Conservation (phyloP, 2,329 filamentous ascomycete species). For the Cladorrhinum sp. region DNA sequence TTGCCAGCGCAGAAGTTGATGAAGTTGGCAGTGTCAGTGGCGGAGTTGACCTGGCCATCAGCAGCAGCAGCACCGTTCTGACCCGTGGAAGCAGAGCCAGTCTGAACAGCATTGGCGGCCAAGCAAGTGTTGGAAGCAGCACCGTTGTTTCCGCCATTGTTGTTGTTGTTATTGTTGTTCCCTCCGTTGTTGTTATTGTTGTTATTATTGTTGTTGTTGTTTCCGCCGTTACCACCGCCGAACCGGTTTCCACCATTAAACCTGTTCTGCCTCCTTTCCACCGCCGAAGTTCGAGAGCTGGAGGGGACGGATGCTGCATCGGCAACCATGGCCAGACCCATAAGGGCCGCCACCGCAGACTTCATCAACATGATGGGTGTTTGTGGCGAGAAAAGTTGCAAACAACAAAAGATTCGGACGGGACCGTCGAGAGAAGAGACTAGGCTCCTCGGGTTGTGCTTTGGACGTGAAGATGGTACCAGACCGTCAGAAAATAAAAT, state of each 20-base stretch:
- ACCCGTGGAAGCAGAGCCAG: conserved; percentile 48
- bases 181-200: conserved; percentile 29
- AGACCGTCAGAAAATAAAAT: conserved; percentile 42
- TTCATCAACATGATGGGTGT: conserved; percentile 51
- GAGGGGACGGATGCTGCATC: conserved; percentile 45
- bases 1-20: conserved; percentile 60
- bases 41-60: conserved; percentile 50
- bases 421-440: conserved; percentile 22
- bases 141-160: conserved; percentile 24
- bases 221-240: neutral
- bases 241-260: conserved; percentile 18
- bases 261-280: conserved; percentile 42
- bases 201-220: conserved; percentile 25
- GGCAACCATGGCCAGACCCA: conserved; percentile 44
- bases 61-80: conserved; percentile 39
- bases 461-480: conserved; percentile 44
- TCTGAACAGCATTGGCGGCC: conserved; percentile 44
- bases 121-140: conserved; percentile 38
- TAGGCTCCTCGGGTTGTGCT: conserved; percentile 28
- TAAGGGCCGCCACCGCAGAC: conserved; percentile 45
- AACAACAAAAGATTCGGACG: conserved; percentile 3
- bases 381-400: conserved; percentile 1
- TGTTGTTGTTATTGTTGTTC: conserved; percentile 27
- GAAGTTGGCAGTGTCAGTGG: conserved; percentile 58
- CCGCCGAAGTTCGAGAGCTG: conserved; percentile 35